Conservation (phyloP, 139 green algal species). For the Nannochloris sp. region DNA sequence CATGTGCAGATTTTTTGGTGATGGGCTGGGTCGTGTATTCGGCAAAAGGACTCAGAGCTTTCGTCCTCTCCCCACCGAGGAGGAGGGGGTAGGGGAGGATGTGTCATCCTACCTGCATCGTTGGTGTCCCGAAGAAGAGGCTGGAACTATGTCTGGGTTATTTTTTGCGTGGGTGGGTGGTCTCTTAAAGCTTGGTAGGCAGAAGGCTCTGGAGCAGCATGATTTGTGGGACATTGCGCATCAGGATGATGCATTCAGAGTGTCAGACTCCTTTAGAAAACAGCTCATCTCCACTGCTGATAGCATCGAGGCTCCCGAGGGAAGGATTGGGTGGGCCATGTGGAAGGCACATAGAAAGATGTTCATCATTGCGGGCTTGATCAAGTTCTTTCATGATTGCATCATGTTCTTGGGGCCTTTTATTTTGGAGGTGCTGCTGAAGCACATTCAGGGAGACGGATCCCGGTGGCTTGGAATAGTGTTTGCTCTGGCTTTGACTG, state of each 20-base stretch:
- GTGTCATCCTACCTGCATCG: neutral
- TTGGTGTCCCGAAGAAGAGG: slow-evolving; percentile 60
- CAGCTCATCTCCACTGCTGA: slow-evolving; percentile 33
- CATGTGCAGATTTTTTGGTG: no score
- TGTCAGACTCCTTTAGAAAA: slow-evolving; percentile 38
- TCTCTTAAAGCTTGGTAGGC: slow-evolving; percentile 44
- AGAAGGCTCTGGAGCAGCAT: slow-evolving; percentile 60
- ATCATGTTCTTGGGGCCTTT: slow-evolving; percentile 70
- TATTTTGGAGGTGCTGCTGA: slow-evolving; percentile 64
- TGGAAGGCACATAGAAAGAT: slow-evolving; percentile 20
- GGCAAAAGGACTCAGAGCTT: neutral
- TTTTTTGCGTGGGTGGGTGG: slow-evolving; percentile 55
- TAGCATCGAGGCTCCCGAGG: slow-evolving; percentile 7
- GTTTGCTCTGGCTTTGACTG: slow-evolving; percentile 37
- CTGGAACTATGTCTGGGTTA: slow-evolving; percentile 37
- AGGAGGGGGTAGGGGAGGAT: neutral
- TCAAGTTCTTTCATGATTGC: slow-evolving; percentile 69
- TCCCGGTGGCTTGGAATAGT: slow-evolving; percentile 19
- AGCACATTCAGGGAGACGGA: slow-evolving; percentile 26
- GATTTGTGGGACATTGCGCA: slow-evolving; percentile 69
- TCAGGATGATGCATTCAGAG: slow-evolving; percentile 34
- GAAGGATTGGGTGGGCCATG: slow-evolving; percentile 27
- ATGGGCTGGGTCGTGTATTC: no score
- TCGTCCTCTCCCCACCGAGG: neutral
- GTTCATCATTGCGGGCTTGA: slow-evolving; percentile 33